These are phyloP conservation scores for Talaromyces sp. DNA, from an alignment of 2,329 filamentous ascomycete genomes.

Conservation along the genomic window DNA sequence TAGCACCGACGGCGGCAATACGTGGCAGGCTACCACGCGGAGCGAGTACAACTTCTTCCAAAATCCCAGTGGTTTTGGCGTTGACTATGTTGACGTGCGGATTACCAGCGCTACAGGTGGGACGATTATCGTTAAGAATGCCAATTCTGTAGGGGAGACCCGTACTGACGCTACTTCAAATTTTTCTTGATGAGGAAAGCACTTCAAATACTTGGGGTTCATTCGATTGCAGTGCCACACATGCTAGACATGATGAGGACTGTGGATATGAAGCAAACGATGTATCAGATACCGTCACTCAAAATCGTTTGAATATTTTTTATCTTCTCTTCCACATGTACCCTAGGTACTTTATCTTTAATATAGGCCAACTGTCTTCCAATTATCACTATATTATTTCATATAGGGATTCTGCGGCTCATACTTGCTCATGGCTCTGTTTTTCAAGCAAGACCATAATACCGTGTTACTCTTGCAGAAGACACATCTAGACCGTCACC, in stretches of 20 bases:
- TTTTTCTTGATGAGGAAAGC: not conserved
- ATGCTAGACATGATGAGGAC: not conserved
- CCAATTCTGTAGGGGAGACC: slow-evolving; percentile 28
- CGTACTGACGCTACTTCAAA: not conserved
- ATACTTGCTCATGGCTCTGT: too few relatives aligned
- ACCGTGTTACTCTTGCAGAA: too few relatives aligned
- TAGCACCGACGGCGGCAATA: slow-evolving; percentile 57
- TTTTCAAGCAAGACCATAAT: too few relatives aligned
- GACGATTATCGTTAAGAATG: slow-evolving; percentile 51
- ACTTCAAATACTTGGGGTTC: not conserved
- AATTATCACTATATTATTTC: not conserved
- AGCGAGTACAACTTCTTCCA: slow-evolving; percentile 62
- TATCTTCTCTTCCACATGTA: not conserved
- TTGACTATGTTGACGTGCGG: slow-evolving; percentile 52
- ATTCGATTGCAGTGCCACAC: not conserved
- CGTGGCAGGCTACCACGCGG: slow-evolving; percentile 57
- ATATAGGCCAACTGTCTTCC: not conserved
- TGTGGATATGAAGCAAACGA: not conserved
- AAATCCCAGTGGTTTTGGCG: slow-evolving; percentile 56
- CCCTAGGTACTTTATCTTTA: not conserved
- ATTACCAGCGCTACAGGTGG: slow-evolving; percentile 55
- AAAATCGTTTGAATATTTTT: too few relatives aligned
- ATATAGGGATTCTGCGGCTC: too few relatives aligned
- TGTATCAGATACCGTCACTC: too few relatives aligned
- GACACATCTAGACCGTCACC: too few relatives aligned